phyloP scores from a whole-genome alignment of 2,329 filamentous ascomycete species.

The Diaporthe batatas region DNA sequence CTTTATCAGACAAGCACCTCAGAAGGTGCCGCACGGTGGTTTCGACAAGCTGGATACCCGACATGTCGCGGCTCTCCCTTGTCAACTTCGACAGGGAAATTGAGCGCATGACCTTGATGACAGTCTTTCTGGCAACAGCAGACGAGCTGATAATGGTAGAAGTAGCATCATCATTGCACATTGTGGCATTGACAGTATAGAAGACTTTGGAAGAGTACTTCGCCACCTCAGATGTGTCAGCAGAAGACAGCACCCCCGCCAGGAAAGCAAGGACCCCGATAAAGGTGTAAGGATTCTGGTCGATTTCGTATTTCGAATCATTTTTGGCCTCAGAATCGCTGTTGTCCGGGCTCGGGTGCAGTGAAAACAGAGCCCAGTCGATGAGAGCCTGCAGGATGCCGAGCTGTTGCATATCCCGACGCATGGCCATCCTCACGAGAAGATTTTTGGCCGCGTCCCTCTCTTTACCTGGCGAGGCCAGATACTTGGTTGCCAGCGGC shows the following conservation, averaged over 20 bases:
- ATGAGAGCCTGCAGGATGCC: conserved; percentile 78
- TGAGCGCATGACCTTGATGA: conserved; percentile 87
- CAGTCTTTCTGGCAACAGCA: conserved; percentile 83
- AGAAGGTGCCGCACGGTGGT: conserved; percentile 86
- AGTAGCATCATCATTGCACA: conserved; percentile 60
- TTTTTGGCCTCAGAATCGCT: conserved; percentile 39
- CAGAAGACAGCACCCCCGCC: conserved; percentile 78
- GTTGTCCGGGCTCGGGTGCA: conserved; percentile 60
- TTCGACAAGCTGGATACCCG: conserved; percentile 74
- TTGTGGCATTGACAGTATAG: conserved; percentile 64
- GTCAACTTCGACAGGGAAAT: conserved; percentile 76
- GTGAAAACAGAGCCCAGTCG: conserved; percentile 75
- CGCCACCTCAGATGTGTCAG: conserved; percentile 81
- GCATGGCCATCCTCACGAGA: conserved; percentile 83
- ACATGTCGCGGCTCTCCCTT: conserved; percentile 57
- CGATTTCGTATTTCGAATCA: conserved; percentile 43
- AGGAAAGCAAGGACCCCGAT: conserved; percentile 86
- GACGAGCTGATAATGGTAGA: conserved; percentile 74
- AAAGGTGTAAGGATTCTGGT: conserved; percentile 76
- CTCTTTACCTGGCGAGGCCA: conserved; percentile 85
- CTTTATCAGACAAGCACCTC: conserved; percentile 83
- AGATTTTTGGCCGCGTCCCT: conserved; percentile 88
- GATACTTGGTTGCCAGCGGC: conserved; percentile 77
- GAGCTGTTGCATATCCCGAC: conserved; percentile 87
- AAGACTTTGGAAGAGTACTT: conserved; percentile 76